Evolutionary conservation across 192 early-diverging fungal species (phyloP), one percentile per base, ranked within the genome.

Genomic region (Mortierella alpina): DNA sequence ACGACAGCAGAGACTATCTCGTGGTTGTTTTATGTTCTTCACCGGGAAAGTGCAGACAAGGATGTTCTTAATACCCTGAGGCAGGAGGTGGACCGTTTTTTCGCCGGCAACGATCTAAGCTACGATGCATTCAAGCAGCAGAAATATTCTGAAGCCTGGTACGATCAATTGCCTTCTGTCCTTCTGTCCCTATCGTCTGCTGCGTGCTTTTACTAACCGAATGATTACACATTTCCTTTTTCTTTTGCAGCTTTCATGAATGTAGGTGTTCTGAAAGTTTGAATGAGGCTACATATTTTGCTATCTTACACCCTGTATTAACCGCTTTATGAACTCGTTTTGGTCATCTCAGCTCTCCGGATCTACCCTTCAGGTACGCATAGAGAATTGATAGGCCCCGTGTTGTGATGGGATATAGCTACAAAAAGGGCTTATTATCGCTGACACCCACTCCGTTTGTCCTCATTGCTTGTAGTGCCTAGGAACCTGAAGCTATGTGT

Each of bases 371-470:
- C 85, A 15, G 31, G 31, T 31, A 31, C 31, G 31, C 31, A 31
- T 31, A 31, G 1, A 31, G 31, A 31, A 31, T 31, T 31, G 31
- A 31, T 1, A 88, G 92, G 2, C 92, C 91, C 18, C 12, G 10
- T 0, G 82, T 88, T n/a, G 18, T 58, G 7, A 91, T 90, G 70
- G 70, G 54, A 75, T 50, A 78, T 83, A 12, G 48, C 87, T 22
- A 46, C 83, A 12, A 89, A 93, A 49, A 82, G 83, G 46, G 58
- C n/a, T 89, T 10, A 73, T 87, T 23, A 91, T 91, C 7, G 89
- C 91, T 70, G 90, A 89, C 13, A 88, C 84, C 9, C 22, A 57
- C 13, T 70, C 93, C 39, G 59, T 65, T 11, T 82, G 76, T n/a
- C 89, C 88, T 12, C 72, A 85, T 5, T 44, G 22, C 13, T 31